phyloP scores from a whole-genome alignment of 257 asterid genomes.

The Solanum chaucha region DNA sequence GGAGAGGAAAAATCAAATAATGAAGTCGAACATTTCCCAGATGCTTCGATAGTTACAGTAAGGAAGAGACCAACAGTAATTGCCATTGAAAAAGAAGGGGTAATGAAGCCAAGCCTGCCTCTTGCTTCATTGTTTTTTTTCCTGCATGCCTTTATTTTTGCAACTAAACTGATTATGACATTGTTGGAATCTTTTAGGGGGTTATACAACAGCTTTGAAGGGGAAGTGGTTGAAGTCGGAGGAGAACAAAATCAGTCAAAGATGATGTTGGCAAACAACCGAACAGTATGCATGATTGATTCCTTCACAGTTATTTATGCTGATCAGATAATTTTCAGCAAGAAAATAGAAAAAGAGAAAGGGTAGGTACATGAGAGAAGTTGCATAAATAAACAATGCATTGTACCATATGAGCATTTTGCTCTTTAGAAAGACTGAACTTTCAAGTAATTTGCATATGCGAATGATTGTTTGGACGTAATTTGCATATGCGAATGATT shows the following conservation, averaged over 20 bases:
- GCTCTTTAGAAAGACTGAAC: background rate
- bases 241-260: background rate
- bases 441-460: background rate
- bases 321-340: background rate
- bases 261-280: background rate
- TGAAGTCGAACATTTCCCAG: background rate
- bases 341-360: background rate
- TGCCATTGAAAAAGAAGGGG: background rate
- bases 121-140: background rate
- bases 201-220: background rate
- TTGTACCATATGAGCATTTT: background rate
- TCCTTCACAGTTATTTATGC: background rate
- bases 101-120: background rate
- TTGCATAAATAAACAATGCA: background rate
- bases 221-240: background rate
- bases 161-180: background rate
- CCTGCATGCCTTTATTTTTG: background rate
- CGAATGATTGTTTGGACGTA: no score
- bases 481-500: background rate
- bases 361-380: background rate
- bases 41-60: background rate
- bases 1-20: background rate
- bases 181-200: background rate
- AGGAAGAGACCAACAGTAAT: background rate
- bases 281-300: background rate